Percentiles rank a stretch among this genome's conserved stretches.
phyloP scores from a whole-genome alignment of 441 rosid genomes.

The Omphalea diandra region DNA sequence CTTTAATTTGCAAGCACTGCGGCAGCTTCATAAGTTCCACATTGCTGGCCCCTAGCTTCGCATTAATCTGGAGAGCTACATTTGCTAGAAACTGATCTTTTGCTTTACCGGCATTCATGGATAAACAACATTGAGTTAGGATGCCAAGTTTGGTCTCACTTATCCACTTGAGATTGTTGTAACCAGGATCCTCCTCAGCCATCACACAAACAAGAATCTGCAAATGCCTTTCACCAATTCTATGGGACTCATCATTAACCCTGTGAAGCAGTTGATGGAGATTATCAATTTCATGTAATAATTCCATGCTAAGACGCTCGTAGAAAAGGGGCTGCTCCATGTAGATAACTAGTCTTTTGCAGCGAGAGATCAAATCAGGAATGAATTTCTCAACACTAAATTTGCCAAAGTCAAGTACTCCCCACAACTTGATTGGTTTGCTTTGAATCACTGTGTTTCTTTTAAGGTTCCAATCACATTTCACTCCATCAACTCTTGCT shows the following conservation, averaged over 20 bases:
- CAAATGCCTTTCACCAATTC: slow-evolving; percentile 27
- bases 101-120: slow-evolving; percentile 29
- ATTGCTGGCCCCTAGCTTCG: slow-evolving; percentile 86
- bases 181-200: slow-evolving; percentile 53
- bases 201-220: slow-evolving; percentile 66
- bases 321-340: slow-evolving; percentile 46
- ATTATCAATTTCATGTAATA: slow-evolving; percentile 32
- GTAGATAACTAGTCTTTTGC: slow-evolving; percentile 49
- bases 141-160: slow-evolving; percentile 72
- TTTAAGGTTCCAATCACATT: slow-evolving; percentile 75
- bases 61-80: slow-evolving; percentile 77
- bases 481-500: slow-evolving; percentile 47
- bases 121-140: slow-evolving; percentile 75
- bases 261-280: slow-evolving; percentile 40
- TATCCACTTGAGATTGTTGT: slow-evolving; percentile 71
- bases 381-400: slow-evolving; percentile 31
- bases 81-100: slow-evolving; percentile 62
- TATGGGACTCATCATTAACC: slow-evolving; percentile 25
- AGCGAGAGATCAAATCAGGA: slow-evolving; percentile 38
- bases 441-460: slow-evolving; percentile 57
- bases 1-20: slow-evolving; percentile 37
- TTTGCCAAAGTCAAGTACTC: slow-evolving; percentile 49
- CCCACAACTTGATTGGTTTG: slow-evolving; percentile 58
- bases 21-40: slow-evolving; percentile 53
- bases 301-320: slow-evolving; percentile 33